These are phyloP conservation scores for Punctularia strigosozonata DNA, from an alignment of 768 basidiomycete species.

Conservation along the genomic window DNA sequence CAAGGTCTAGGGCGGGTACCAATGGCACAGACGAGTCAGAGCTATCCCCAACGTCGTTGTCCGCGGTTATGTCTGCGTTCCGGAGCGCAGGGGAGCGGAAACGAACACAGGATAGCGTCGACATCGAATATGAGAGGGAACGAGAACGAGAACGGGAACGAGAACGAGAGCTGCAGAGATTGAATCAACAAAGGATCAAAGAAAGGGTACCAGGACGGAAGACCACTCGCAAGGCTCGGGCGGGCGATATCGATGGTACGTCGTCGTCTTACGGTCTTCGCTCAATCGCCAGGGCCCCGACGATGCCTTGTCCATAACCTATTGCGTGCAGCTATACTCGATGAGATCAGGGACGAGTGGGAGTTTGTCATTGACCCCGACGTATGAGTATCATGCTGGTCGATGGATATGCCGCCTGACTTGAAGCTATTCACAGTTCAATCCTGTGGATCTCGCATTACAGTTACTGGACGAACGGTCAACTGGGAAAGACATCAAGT, in stretches of 20 bases:
- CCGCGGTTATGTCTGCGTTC: slow-evolving; percentile 57
- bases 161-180: slow-evolving; percentile 52
- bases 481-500: slow-evolving; percentile 59
- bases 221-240: slow-evolving; percentile 39
- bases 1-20: not conserved
- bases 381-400: slow-evolving; percentile 28
- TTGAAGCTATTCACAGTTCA: slow-evolving; percentile 48
- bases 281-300: too few species aligned
- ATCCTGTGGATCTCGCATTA: slow-evolving; percentile 86
- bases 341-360: slow-evolving; percentile 85
- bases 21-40: slow-evolving; percentile 9
- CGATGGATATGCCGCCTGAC: slow-evolving; percentile 1
- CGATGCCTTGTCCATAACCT: too few species aligned
- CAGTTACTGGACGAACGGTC: slow-evolving; percentile 75
- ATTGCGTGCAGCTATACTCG: slow-evolving; percentile 50
- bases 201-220: slow-evolving; percentile 54
- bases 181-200: slow-evolving; percentile 56
- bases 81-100: slow-evolving; percentile 49
- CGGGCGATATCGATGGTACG: slow-evolving; percentile 81
- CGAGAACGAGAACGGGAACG: slow-evolving; percentile 46
- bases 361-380: slow-evolving; percentile 76
- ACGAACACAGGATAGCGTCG: slow-evolving; percentile 40
- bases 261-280: slow-evolving; percentile 6
- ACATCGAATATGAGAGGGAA: slow-evolving; percentile 44
- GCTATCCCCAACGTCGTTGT: slow-evolving; percentile 21